A percentile compares a stretch with the other conserved stretches of the same genome.
Conservation (phyloP, 495 filamentous ascomycete species). For the Hyaloscypha hepaticicola region DNA sequence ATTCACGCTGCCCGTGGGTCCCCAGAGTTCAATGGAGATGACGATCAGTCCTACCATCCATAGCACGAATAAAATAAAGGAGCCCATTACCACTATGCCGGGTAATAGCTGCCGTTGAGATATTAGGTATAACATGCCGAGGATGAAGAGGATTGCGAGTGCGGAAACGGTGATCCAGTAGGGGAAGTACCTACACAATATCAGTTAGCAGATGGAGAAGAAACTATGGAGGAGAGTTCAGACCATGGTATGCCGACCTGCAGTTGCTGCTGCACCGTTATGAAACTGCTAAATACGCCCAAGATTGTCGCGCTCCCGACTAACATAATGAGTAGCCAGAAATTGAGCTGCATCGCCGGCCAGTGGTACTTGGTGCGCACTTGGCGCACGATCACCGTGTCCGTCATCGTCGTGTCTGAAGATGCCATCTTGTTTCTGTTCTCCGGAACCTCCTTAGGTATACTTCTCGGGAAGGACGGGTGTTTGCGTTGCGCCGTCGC, state of each 20-base stretch:
- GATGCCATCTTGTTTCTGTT: conserved; percentile 23
- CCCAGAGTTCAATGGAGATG: conserved; percentile 85
- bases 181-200: conserved; percentile 75
- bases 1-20: conserved; percentile 69
- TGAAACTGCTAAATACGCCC: conserved; percentile 84
- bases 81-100: conserved; percentile 82
- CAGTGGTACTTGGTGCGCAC: conserved; percentile 67
- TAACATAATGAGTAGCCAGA: conserved; percentile 90
- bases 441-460: not conserved
- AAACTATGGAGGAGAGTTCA: conserved; percentile 31
- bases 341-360: conserved; percentile 88
- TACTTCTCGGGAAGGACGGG: not conserved
- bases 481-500: not conserved
- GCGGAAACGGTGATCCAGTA: conserved; percentile 77
- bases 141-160: conserved; percentile 72
- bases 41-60: conserved; percentile 93
- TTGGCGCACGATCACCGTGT: conserved; percentile 12
- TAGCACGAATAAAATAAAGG: conserved; percentile 91
- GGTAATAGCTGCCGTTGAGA: conserved; percentile 79
- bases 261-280: conserved; percentile 72
- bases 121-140: conserved; percentile 69
- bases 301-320: conserved; percentile 74
- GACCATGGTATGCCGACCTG: conserved; percentile 79
- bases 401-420: conserved; percentile 25
- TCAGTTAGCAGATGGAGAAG: not conserved